Evolutionary conservation across 2,329 filamentous ascomycete species (phyloP), one percentile per base, ranked within the genome.

Genomic region (Xylaria sp.): DNA sequence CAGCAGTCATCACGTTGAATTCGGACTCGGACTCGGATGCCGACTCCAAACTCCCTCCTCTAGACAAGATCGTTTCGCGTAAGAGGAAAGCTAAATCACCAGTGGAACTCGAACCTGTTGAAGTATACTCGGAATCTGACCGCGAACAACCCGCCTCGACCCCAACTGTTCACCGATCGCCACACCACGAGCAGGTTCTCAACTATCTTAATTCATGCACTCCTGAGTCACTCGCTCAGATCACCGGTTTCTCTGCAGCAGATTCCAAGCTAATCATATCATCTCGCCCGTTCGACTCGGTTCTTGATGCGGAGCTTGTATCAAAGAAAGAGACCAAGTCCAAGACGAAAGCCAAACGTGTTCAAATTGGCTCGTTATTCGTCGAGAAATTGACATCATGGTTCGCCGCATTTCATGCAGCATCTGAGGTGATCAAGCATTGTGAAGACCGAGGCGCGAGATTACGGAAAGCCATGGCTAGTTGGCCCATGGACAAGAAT

Each of bases 131-230:
- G 4, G 55, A 19, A 6, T 60, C 56, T 38, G 52, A 49, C 8
- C 31, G 17, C 11, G 49, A 52, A 19, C 8, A 31, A 11, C 21
- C 57, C 35, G 17, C 2, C 33, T 9, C 7, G 19, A 46, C 21
- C 2, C 25, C 42, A 15, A 35, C 28, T 37, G 43, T 45, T 50
- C 23, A 49, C 4, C 38, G 56, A 21, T 50, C 47, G 4, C 37
- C 53, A 15, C 52, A 61, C 15, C 82, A 87, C 31, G 72, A 72
- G 4, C 83, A 83, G 58, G 85, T 97, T 6, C 80, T 98, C 28
- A 84, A 88, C 7, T 96, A 93, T 71, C 88, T 99, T 76, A 98
- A 98, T 72, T 87, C 83, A 0, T 95, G 92, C 74, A 87, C 87
- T 4, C 79, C 87, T 9, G 85, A 89, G 37, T 92, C 94, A 60